Conservation (phyloP, 2,329 filamentous ascomycete species). For the Aureobasidium sp. region DNA sequence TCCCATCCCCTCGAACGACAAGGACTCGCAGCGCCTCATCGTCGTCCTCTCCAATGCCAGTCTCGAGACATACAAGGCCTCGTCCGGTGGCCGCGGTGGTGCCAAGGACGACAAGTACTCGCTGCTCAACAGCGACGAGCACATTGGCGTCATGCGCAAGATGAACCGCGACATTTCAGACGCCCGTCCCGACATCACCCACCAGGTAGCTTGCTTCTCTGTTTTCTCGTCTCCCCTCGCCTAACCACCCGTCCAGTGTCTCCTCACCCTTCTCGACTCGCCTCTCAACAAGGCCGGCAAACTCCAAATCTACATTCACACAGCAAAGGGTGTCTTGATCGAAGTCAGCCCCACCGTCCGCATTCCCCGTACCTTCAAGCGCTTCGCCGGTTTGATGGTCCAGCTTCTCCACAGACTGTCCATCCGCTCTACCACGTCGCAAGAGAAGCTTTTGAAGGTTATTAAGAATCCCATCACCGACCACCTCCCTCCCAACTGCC, state of each 20-base stretch:
- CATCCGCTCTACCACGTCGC: conserved; percentile 91
- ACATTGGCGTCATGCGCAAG: conserved; percentile 98
- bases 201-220: conserved; percentile 62
- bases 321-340: conserved; percentile 92
- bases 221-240: not conserved
- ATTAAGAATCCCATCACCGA: conserved; percentile 98
- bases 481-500: conserved; percentile 91
- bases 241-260: conserved; percentile 54
- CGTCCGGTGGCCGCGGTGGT: conserved; percentile 47
- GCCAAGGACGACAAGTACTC: conserved; percentile 90
- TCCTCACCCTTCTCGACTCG: conserved; percentile 92
- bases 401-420: conserved; percentile 92
- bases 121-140: conserved; percentile 95
- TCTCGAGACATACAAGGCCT: conserved; percentile 93
- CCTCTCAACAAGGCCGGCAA: conserved; percentile 97
- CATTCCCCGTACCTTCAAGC: conserved; percentile 97
- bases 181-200: conserved; percentile 92
- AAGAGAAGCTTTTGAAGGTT: conserved; percentile 94
- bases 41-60: conserved; percentile 96
- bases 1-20: conserved; percentile 76
- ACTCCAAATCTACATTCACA: conserved; percentile 98
- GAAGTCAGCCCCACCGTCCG: conserved; percentile 97
- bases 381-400: conserved; percentile 97
- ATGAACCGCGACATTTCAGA: conserved; percentile 99
- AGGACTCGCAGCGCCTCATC: conserved; percentile 83